phyloP scores from a whole-genome alignment of 768 basidiomycete species.

The Boletus reticuloceps region DNA sequence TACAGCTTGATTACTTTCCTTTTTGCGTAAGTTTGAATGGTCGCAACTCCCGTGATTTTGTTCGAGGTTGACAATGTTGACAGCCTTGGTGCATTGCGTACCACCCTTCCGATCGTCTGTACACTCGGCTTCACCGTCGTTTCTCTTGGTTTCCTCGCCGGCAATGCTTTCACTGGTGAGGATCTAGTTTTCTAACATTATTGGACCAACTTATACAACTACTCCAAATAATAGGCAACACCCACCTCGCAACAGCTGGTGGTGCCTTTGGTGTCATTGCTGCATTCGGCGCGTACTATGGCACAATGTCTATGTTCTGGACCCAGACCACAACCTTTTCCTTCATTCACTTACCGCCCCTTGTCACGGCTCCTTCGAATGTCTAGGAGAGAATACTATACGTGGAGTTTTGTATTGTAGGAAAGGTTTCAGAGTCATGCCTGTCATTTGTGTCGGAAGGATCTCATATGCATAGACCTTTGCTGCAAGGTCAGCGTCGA shows the following conservation, averaged over 20 bases:
- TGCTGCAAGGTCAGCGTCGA: neutral
- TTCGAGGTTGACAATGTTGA: neutral
- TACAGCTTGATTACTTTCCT: constrained; percentile 24
- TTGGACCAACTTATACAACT: neutral
- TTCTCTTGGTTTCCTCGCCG: constrained; percentile 24
- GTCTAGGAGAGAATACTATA: neutral
- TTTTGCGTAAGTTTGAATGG: constrained; percentile 17
- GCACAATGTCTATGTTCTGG: constrained; percentile 25
- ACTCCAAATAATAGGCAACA: constrained; percentile 10
- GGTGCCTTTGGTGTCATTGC: constrained; percentile 27
- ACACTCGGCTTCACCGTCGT: constrained; percentile 23
- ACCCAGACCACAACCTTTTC: constrained; percentile 28
- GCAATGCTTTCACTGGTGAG: constrained; percentile 28
- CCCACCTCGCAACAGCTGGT: constrained; percentile 26
- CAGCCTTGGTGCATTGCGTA: constrained; percentile 27
- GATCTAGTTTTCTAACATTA: neutral
- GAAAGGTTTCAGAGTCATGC: neutral
- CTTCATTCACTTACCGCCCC: constrained; percentile 25
- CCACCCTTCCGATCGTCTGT: constrained; percentile 21
- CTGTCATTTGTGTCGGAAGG: too few species aligned
- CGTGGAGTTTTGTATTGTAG: neutral
- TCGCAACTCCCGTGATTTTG: too few species aligned
- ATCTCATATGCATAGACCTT: neutral
- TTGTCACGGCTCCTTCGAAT: constrained; percentile 17
- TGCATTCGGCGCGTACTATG: constrained; percentile 30